phyloP scores from a whole-genome alignment of 768 basidiomycete genomes.

The Serendipita vermifera region DNA sequence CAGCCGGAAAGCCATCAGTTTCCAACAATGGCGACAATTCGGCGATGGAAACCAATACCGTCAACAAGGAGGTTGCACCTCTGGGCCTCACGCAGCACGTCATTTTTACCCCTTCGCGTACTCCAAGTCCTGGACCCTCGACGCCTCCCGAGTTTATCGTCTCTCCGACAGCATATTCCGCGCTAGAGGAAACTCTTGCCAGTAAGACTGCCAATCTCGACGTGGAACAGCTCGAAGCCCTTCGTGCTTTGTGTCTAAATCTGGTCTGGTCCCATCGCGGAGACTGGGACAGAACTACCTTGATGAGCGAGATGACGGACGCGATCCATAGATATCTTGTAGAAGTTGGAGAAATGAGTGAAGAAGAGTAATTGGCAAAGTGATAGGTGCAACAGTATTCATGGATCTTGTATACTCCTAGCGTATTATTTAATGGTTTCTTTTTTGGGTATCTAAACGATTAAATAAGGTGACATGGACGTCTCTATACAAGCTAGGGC shows the following conservation, averaged over 20 bases:
- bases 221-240: constrained; percentile 86
- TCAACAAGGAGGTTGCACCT: background rate
- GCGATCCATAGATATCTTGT: constrained; percentile 52
- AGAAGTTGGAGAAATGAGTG: constrained; percentile 34
- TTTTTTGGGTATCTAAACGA: too few species aligned
- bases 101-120: constrained; percentile 24
- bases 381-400: too few species aligned
- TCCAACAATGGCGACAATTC: background rate
- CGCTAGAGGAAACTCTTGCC: constrained; percentile 39
- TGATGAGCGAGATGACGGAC: constrained; percentile 46
- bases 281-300: constrained; percentile 68
- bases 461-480: too few species aligned
- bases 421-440: too few species aligned
- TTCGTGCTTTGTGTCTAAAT: constrained; percentile 71
- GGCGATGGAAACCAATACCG: background rate
- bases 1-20: background rate
- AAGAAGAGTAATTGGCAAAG: background rate
- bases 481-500: too few species aligned
- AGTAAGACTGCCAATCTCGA: constrained; percentile 46
- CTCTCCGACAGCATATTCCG: constrained; percentile 34
- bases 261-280: constrained; percentile 68
- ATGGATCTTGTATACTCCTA: too few species aligned
- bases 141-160: constrained; percentile 57
- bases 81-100: background rate
- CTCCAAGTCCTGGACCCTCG: constrained; percentile 45